phyloP scores from a whole-genome alignment of 2,329 filamentous ascomycete genomes.

The Aspergillus tamarii region DNA sequence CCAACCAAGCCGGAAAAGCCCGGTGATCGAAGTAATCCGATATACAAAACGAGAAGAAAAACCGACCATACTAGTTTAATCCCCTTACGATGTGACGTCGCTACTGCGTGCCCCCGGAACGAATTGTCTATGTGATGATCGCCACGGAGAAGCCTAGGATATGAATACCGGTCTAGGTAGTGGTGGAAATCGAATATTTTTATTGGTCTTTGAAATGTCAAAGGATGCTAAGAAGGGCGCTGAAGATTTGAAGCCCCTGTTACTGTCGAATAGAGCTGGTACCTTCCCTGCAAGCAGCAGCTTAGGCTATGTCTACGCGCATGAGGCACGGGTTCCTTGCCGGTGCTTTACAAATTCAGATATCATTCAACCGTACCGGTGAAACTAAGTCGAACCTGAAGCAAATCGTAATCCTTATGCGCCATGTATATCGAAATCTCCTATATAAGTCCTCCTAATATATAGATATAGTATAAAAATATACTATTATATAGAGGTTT shows the following conservation, averaged over 20 bases:
- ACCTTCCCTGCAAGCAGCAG: background rate
- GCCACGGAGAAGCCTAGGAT: background rate
- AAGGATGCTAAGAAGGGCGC: background rate
- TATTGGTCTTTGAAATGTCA: background rate
- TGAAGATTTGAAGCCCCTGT: background rate
- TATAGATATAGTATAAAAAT: no score
- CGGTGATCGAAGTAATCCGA: slow-evolving; percentile 35
- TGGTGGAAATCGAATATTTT: slow-evolving; percentile 2
- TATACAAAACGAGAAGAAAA: background rate
- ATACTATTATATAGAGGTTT: no score
- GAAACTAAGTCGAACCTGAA: background rate
- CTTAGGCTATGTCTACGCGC: background rate
- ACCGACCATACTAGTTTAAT: slow-evolving; percentile 16
- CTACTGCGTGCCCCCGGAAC: slow-evolving; percentile 6
- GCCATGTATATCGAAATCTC: no score
- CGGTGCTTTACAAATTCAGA: background rate
- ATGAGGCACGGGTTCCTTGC: background rate
- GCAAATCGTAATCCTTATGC: background rate
- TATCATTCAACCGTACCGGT: background rate
- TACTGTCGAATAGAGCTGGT: background rate
- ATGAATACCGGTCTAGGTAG: background rate
- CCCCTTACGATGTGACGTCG: slow-evolving; percentile 17
- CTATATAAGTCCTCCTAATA: no score
- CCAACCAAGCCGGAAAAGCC: slow-evolving; percentile 54
- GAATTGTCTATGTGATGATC: slow-evolving; percentile 9